Evolutionary conservation across 2,329 filamentous ascomycete genomes (phyloP).

Genomic region (Microsporum ferrugineum): DNA sequence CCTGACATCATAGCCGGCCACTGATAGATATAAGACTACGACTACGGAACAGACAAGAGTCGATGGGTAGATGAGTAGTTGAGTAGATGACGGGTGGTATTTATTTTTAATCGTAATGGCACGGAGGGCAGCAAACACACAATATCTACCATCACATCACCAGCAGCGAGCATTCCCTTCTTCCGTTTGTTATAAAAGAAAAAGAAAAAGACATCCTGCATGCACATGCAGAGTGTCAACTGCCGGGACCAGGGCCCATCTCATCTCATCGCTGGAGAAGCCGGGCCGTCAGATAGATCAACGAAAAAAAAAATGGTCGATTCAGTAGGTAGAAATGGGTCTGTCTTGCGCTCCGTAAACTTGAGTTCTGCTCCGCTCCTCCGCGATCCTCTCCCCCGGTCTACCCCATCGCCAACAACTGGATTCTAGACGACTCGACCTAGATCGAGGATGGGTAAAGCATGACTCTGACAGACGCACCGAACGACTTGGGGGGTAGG

Average conservation of each 20-base stretch:
- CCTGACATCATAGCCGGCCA: background rate
- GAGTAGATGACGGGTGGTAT: background rate
- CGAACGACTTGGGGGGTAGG: conserved; percentile 92
- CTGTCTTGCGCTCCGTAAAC: too few relatives aligned
- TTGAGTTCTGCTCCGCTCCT: background rate
- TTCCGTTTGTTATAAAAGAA: background rate
- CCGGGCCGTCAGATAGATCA: too few relatives aligned
- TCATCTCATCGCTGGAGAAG: too few relatives aligned
- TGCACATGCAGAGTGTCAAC: background rate
- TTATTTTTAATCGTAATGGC: conserved; percentile 1
- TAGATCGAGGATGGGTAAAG: conserved; percentile 97
- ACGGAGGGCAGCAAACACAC: background rate
- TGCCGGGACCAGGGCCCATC: too few relatives aligned
- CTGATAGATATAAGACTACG: too few relatives aligned
- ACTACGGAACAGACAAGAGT: too few relatives aligned
- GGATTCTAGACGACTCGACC: conserved; percentile 24
- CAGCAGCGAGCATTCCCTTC: background rate
- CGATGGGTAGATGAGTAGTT: background rate
- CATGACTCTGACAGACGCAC: conserved; percentile 92
- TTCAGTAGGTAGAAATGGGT: too few relatives aligned
- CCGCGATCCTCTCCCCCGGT: background rate
- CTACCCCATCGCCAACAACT: too few relatives aligned
- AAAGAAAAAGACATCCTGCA: background rate
- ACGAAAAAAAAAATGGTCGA: too few relatives aligned
- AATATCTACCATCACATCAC: background rate